Evolutionary conservation across 805 yeast genomes (phyloP), one percentile per base, ranked within the genome.

Genomic region (Starmera dryadoides): DNA sequence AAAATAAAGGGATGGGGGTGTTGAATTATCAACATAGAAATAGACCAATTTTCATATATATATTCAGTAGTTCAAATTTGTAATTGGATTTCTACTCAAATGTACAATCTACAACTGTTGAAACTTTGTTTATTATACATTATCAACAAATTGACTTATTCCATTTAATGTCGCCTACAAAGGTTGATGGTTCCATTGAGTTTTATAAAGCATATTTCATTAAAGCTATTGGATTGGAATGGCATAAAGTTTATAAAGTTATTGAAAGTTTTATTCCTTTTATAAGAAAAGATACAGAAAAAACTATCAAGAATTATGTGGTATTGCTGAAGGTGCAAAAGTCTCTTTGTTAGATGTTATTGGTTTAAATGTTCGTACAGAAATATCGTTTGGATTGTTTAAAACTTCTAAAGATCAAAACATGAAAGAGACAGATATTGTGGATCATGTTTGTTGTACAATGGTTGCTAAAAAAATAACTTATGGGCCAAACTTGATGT

Each of bases 401-500:
- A 32, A 32, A 16, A 17, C n/a, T n/a, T n/a, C n/a, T n/a, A n/a
- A 30, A 9, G n/a, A n/a, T n/a, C n/a, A n/a, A n/a, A n/a, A n/a
- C n/a, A 11, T 15, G 15, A 4, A 30, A 40, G 53, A 63, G 11
- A 12, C 28, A 8, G 28, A 25, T 5, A 4, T n/a, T 11, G 4
- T 25, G n/a, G 44, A 49, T 17, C 37, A 60, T 3, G 71, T 66
- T 42, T 71, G 71, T 1, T 66, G 71, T 40, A 30, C 32, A 9
- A 11, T 19, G 10, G 19, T 30, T 17, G 10, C 32, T 7, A 30
- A 16, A 30, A 30, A 16, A n/a, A 10, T 11, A 8, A 4, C 34
- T 46, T 44, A 49, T 53, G 46, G 48, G 61, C 42, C 71, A 66
- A 47, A 66, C 64, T 43, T 66, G 71, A 71, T 71, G 71, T 50